Evolutionary conservation across 768 basidiomycete species (phyloP).

Genomic region (Phylloporus scabripes): DNA sequence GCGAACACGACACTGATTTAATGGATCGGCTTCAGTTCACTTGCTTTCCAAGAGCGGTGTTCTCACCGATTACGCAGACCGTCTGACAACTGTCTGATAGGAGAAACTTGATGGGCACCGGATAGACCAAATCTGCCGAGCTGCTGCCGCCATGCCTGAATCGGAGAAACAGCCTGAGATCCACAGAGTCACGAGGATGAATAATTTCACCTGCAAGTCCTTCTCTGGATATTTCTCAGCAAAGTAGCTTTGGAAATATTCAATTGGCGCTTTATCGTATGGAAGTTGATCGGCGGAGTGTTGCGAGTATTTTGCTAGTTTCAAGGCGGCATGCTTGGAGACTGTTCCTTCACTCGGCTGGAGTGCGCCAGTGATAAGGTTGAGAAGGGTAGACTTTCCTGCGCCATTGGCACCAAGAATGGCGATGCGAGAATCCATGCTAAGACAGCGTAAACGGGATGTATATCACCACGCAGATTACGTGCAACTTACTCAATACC

Average conservation of each 20-base stretch:
- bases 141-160: constrained; percentile 87
- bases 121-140: constrained; percentile 94
- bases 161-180: constrained; percentile 9
- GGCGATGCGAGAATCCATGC: constrained; percentile 92
- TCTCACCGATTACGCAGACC: constrained; percentile 89
- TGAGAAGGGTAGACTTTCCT: constrained; percentile 87
- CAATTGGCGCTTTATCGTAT: constrained; percentile 84
- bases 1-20: constrained; percentile 82
- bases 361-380: constrained; percentile 80
- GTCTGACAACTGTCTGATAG: constrained; percentile 92
- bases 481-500: constrained; percentile 85
- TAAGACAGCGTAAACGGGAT: constrained; percentile 24
- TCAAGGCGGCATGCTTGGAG: constrained; percentile 83
- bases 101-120: constrained; percentile 88
- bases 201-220: constrained; percentile 55
- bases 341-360: constrained; percentile 82
- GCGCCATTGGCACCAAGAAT: constrained; percentile 96
- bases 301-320: constrained; percentile 97
- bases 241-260: constrained; percentile 87
- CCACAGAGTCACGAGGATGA: constrained; percentile 5
- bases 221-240: constrained; percentile 86
- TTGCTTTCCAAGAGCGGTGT: constrained; percentile 5
- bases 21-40: constrained; percentile 11
- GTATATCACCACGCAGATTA: constrained; percentile 3
- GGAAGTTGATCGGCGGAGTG: constrained; percentile 98